Evolutionary conservation across 306 rosid genomes (phyloP), one percentile per base, ranked within the genome.

Genomic region (Luffa aegyptiaca): DNA sequence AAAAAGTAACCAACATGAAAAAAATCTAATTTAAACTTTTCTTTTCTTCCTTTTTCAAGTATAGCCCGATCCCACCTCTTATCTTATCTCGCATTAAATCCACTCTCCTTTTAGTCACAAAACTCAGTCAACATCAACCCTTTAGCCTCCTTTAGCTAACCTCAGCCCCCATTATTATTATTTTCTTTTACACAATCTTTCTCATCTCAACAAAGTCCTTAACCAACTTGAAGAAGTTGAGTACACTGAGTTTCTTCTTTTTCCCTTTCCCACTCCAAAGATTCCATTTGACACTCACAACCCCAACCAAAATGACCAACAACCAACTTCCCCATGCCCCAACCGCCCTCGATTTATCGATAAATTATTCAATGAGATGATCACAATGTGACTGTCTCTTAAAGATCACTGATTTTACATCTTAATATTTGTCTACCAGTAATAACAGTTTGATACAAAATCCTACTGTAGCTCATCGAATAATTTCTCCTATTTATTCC

Each of bases 51-150:
- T 26, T 76, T 26, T 35, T 18, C 8, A 56, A 17, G n/a, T 42
- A 53, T 92, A 97, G 91, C 89, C 98, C 90, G 88, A 61, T 84
- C 86, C 79, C 26, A 8, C 36, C 64, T 51, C 63, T 86, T 77
- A 86, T 90, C 98, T 87, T 87, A 90, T 91, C 92, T 64, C 90
- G 75, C 90, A 80, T 80, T 84, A 87, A 84, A 86, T 56, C 84
- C 83, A 76, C 81, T 31, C 56, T 64, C 82, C 2, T 79, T 89
- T 86, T 86, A 89, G 83, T 87, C 85, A 31, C 83, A 78, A 76
- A 87, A 90, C 87, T 86, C 53, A 86, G 90, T 90, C 96, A 87
- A 49, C 97, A 87, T 91, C 97, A 88, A 59, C 18, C 87, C 88
- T 85, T 85, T 78, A 66, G 10, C 5, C 1, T 14, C 87, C 88